phyloP scores from a whole-genome alignment of 768 basidiomycete genomes.

The Chlorophyllum brunneum region DNA sequence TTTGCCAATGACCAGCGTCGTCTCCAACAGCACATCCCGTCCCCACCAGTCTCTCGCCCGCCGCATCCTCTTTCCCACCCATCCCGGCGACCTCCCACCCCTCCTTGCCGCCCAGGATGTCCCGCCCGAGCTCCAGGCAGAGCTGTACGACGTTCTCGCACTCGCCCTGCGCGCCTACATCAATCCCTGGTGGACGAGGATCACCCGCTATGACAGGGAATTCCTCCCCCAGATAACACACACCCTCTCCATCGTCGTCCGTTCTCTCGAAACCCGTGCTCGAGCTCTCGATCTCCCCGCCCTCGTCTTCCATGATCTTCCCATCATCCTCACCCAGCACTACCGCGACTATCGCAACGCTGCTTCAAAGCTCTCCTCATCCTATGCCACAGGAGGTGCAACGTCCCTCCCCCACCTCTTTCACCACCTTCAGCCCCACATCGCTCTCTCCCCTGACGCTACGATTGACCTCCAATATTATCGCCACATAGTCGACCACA shows the following conservation, averaged over 20 bases:
- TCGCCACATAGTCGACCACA: slow-evolving; percentile 71
- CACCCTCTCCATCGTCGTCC: slow-evolving; percentile 55
- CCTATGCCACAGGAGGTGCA: slow-evolving; percentile 68
- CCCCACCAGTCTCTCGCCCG: slow-evolving; percentile 38
- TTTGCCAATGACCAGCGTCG: no score
- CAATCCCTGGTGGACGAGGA: slow-evolving; percentile 82
- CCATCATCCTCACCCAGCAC: slow-evolving; percentile 69
- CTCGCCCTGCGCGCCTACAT: slow-evolving; percentile 77
- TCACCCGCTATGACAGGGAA: slow-evolving; percentile 81
- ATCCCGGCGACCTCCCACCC: slow-evolving; percentile 41
- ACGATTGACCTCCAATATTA: slow-evolving; percentile 70
- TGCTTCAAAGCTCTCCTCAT: slow-evolving; percentile 53
- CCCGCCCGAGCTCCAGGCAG: slow-evolving; percentile 55
- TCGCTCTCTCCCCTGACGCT: slow-evolving; percentile 70
- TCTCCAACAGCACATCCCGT: slow-evolving; percentile 17
- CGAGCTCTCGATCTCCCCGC: slow-evolving; percentile 51
- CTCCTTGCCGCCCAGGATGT: slow-evolving; percentile 43
- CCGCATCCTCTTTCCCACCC: slow-evolving; percentile 63
- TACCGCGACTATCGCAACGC: slow-evolving; percentile 77
- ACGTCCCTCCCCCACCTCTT: slow-evolving; percentile 65
- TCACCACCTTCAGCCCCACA: slow-evolving; percentile 80
- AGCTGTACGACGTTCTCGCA: slow-evolving; percentile 77
- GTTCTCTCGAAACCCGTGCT: slow-evolving; percentile 55
- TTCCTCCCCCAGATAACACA: slow-evolving; percentile 68
- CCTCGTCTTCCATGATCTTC: slow-evolving; percentile 60